Evolutionary conservation across 805 yeast species (phyloP), one percentile per base, ranked within the genome.

Genomic region (Candida ovalis): DNA sequence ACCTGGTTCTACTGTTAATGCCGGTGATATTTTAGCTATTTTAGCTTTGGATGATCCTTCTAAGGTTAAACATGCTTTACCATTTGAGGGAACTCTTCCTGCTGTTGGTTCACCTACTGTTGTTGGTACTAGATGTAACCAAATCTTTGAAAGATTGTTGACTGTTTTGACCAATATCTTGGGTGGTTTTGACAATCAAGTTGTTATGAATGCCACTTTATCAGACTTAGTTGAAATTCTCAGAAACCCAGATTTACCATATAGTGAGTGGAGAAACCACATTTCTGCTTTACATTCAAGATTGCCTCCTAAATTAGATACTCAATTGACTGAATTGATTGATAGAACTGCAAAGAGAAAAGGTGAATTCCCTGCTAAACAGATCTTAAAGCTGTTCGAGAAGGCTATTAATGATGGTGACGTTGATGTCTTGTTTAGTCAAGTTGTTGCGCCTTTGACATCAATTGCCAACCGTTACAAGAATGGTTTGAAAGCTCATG

Each of bases 1-100:
- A 73, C 98, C 99, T 9, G 99, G 99, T 45, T 86, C 98, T n/a
- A 89, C 96, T 24, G 86, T 94, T 50, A 81, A 81, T 59, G 97
- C 97, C 43, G 99, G 99, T 72, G 99, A 94, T 64, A 92, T 95
- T 52, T 80, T 94, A 65, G 99, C 97, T 22, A 92, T 94, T 51
- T 76, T 94, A 58, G 84, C 97, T 17, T 75, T 94, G 48, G 99
- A 95, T 64, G 99, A 94, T 66, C 98, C 98, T 50, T 84, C 96
- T 4, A 90, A 89, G 72, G 99, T 94, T 45, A 92, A 92, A 69
- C 99, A 91, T 62, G 99, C 99, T 40, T 73, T 84, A 65, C 96
- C 97, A 45, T 94, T 80, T 61, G 96, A 90, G 67, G 97, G 97
- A 44, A 89, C 95, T 62, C 74, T 95, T 56, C 97, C 97, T 13